Conservation (phyloP, 2,329 filamentous ascomycete genomes). For the Conoideocrella luteorostrata region DNA sequence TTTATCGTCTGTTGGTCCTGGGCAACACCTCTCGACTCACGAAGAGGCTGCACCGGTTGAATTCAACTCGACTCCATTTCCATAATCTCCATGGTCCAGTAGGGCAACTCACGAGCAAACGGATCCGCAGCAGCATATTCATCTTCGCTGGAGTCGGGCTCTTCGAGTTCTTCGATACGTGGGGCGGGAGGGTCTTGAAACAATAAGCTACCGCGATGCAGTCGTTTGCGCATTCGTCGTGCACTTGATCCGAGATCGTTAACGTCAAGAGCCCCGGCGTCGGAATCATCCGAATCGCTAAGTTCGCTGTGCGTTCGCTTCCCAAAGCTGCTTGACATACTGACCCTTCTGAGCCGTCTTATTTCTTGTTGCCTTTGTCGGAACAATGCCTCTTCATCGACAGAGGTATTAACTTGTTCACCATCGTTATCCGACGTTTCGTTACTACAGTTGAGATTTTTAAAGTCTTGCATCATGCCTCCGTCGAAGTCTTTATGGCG, state of each 20-base stretch:
- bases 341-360: constrained; percentile 39
- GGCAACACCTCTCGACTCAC: not conserved
- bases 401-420: constrained; percentile 17
- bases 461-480: constrained; percentile 37
- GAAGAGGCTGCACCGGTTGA: not conserved
- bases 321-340: constrained; percentile 47
- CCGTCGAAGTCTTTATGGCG: constrained; percentile 33
- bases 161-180: constrained; percentile 47
- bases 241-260: constrained; percentile 41
- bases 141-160: constrained; percentile 43
- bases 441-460: constrained; percentile 39
- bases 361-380: constrained; percentile 35
- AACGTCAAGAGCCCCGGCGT: constrained; percentile 31
- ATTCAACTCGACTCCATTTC: constrained; percentile 35
- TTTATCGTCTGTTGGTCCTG: no score
- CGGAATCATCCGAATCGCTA: constrained; percentile 42
- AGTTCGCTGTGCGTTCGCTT: constrained; percentile 50
- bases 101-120: constrained; percentile 44
- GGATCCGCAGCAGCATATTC: constrained; percentile 32
- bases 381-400: constrained; percentile 35
- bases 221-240: constrained; percentile 39
- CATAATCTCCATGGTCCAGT: constrained; percentile 44
- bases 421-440: constrained; percentile 30
- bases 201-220: constrained; percentile 40
- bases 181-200: constrained; percentile 44